Evolutionary conservation across 2,329 filamentous ascomycete species (phyloP), one percentile per base, ranked within the genome.

Genomic region (Colletotrichum cuscutae): DNA sequence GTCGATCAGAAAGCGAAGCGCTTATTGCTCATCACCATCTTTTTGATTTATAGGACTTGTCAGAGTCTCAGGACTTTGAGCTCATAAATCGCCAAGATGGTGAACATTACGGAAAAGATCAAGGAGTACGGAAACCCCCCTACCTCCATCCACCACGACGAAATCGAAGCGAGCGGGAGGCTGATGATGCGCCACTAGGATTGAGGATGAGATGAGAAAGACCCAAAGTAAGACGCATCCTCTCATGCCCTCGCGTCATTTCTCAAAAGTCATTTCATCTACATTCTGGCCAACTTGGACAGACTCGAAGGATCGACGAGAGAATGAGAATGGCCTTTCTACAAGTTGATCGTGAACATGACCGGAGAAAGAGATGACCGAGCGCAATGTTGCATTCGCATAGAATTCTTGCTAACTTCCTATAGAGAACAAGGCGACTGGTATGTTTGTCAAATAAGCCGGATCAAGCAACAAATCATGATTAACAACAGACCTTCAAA

Each of bases 51-150:
- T 24, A 54, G 57, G 13, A 19, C 7, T 60, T 37, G 35, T 66
- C 61, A 58, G 58, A 57, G 60, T 73, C 65, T 53, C 22, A 6
- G 30, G 57, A 64, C 69, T 65, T 62, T 57, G 71, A 66, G 32
- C 35, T 56, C 2, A 79, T 79, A 74, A 74, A 70, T 74, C 76
- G 75, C 68, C 84, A 89, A 86, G 80, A 99, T 99, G 97, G 97
- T 98, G 84, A 98, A 98, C 87, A 99, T 99, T 77, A 98, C 97
- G 77, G 97, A 99, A 68, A 98, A 98, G 90, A 99, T 99, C 87
- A 99, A 99, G 89, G 97, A 98, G 96, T 98, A 85, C 80, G 92
- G 19, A 9, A 4, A 26, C 26, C 26, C 46, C 52, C n/a, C 37
- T 5, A 15, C 9, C 30, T 7, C 12, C n/a, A 11, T 7, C 12